A percentile compares a stretch with the other conserved stretches of the same genome.
These are phyloP conservation scores for Apiosordaria backusii DNA, from an alignment of 495 filamentous ascomycete genomes.

Conservation along the genomic window DNA sequence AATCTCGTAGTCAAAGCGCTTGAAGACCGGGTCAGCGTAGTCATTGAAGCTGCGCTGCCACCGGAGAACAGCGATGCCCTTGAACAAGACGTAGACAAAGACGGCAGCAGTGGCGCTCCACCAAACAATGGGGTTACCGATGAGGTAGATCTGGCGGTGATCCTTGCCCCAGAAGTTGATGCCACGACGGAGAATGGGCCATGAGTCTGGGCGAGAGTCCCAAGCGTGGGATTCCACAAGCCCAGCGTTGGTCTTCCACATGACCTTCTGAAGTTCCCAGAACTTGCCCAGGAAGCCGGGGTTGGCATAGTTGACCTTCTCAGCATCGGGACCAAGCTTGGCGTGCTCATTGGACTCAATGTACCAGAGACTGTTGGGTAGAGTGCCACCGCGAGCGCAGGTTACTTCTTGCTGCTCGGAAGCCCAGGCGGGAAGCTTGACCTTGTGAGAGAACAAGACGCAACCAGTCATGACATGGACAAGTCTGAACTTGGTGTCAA, in stretches of 20 bases:
- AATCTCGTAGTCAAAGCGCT: conserved; percentile 96
- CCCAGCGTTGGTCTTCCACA: conserved; percentile 98
- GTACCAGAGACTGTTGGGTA: conserved; percentile 97
- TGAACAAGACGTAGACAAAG: conserved; percentile 73
- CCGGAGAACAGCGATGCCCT: conserved; percentile 79
- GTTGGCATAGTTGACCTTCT: conserved; percentile 92
- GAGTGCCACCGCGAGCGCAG: conserved; percentile 85
- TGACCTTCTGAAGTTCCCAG: conserved; percentile 98
- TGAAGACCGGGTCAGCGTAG: conserved; percentile 76
- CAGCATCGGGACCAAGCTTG: conserved; percentile 64
- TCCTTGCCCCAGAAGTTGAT: conserved; percentile 99
- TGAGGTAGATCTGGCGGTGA: conserved; percentile 90
- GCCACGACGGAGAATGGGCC: conserved; percentile 88
- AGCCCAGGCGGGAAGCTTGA: conserved; percentile 96
- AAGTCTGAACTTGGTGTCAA: conserved; percentile 93
- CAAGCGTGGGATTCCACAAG: conserved; percentile 95
- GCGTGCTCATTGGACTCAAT: conserved; percentile 86
- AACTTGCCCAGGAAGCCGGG: conserved; percentile 98
- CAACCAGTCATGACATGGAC: conserved; percentile 97
- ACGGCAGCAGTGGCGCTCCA: conserved; percentile 84
- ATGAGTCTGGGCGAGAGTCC: conserved; percentile 92
- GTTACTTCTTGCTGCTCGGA: conserved; percentile 98
- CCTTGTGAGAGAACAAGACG: conserved; percentile 95
- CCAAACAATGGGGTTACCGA: conserved; percentile 95
- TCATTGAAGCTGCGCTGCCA: conserved; percentile 93